Percentiles rank a stretch among this genome's conserved stretches.
Evolutionary conservation across 495 filamentous ascomycete genomes (phyloP).

Genomic region (Cairneyella variabilis): DNA sequence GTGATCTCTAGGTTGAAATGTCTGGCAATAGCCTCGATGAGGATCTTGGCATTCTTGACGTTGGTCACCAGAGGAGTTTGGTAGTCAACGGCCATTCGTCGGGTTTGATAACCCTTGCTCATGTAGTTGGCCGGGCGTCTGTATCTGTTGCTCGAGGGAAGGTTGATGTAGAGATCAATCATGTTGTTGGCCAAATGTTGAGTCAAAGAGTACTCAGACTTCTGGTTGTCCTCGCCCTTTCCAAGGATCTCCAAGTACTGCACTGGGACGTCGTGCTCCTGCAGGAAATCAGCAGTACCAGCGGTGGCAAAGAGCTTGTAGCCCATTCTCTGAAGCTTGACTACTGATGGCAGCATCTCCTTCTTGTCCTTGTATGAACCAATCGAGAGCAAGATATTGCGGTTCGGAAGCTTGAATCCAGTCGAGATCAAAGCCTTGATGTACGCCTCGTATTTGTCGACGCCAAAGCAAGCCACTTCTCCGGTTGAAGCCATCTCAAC

Average conservation of each 20-base stretch:
- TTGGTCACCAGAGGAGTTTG: slow-evolving; percentile 97
- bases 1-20: slow-evolving; percentile 79
- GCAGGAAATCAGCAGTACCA: slow-evolving; percentile 92
- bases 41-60: slow-evolving; percentile 97
- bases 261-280: slow-evolving; percentile 83
- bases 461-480: slow-evolving; percentile 94
- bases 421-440: slow-evolving; percentile 93
- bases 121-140: slow-evolving; percentile 95
- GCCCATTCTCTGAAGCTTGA: slow-evolving; percentile 80
- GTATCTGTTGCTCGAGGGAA: slow-evolving; percentile 96
- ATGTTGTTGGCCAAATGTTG: slow-evolving; percentile 95
- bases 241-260: slow-evolving; percentile 86
- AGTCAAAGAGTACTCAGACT: slow-evolving; percentile 92
- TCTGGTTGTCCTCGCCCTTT: slow-evolving; percentile 66
- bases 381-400: slow-evolving; percentile 91
- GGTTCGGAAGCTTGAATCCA: slow-evolving; percentile 93
- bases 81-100: slow-evolving; percentile 98
- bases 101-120: slow-evolving; percentile 91
- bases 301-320: slow-evolving; percentile 95
- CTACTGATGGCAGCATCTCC: slow-evolving; percentile 90
- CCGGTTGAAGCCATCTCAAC: slow-evolving; percentile 99
- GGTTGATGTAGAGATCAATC: slow-evolving; percentile 97
- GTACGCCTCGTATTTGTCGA: slow-evolving; percentile 96
- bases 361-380: slow-evolving; percentile 96
- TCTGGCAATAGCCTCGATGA: slow-evolving; percentile 89